Evolutionary conservation across 805 yeast species (phyloP), one percentile per base, ranked within the genome.

Genomic region (Tetrapisispora iriomotensis): DNA sequence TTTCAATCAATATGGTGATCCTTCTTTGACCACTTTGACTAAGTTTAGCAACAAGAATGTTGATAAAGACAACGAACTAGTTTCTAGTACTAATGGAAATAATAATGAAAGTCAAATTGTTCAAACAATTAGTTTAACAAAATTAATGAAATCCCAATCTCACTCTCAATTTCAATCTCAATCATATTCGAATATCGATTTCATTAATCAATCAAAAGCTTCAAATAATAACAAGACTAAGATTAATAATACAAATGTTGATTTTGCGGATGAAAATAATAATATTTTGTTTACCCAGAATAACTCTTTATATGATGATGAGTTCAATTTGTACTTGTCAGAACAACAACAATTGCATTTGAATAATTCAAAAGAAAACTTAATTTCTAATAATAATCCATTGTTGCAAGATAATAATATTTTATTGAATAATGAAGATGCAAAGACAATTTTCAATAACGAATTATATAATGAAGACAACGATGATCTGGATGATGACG

Each of bases 1-100:
- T 21, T 58, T 58, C 46, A 58, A 49, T 44, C 51, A 54, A 40
- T 59, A 56, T 42, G 61, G 61, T 20, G 62, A 59, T 46, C 64
- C 64, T 12, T 46, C 56, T 10, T 40, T 59, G 33, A 59, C 64
- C 2, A 59, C 64, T 4, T 50, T 53, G 14, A 51, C 58, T 14
- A 37, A 17, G n/a, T 3, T 18, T n/a, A 23, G 6, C 15, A 3
- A 46, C 53, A 10, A 45, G 47, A 36, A 44, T 15, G n/a, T n/a
- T n/a, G n/a, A n/a, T n/a, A n/a, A n/a, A n/a, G n/a, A n/a, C n/a
- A n/a, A n/a, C n/a, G n/a, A n/a, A n/a, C n/a, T n/a, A n/a, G n/a
- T n/a, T n/a, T n/a, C n/a, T n/a, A n/a, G n/a, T n/a, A n/a, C n/a
- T n/a, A n/a, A 12, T 13, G 20, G 17, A 23, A 24, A 33, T 37